These are phyloP conservation scores for Rheum nobile DNA, from an alignment of 148 eudicot genomes.

Conservation along the genomic window DNA sequence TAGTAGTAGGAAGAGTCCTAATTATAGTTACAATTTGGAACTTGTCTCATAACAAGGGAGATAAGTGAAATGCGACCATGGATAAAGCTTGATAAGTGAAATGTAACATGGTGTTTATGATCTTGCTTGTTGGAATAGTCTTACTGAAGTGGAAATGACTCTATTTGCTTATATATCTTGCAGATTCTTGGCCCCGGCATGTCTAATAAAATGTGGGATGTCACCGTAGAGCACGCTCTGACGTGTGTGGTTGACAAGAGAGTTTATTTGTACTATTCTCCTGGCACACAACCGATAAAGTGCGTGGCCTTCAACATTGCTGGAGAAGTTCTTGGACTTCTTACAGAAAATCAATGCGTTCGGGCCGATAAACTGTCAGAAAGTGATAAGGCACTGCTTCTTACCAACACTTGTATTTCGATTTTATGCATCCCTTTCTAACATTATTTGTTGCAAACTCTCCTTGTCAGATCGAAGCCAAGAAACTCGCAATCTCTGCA, in stretches of 20 bases:
- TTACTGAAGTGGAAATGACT: neutral
- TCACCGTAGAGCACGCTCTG: slow-evolving; percentile 54
- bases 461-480: slow-evolving; percentile 47
- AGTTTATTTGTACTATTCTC: slow-evolving; percentile 42
- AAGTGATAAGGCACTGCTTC: slow-evolving; percentile 48
- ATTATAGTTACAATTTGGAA: too few species aligned
- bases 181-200: slow-evolving; percentile 76
- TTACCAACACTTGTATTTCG: neutral
- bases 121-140: neutral
- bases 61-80: too few species aligned
- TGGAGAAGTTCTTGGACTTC: slow-evolving; percentile 61
- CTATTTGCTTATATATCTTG: neutral
- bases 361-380: slow-evolving; percentile 56
- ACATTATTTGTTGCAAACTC: neutral
- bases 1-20: neutral
- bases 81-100: neutral
- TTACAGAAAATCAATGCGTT: slow-evolving; percentile 43
- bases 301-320: slow-evolving; percentile 71
- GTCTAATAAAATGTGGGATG: slow-evolving; percentile 84
- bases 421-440: neutral
- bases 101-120: neutral
- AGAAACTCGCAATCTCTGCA: slow-evolving; percentile 45
- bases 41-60: too few species aligned
- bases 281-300: slow-evolving; percentile 30
- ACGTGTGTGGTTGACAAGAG: slow-evolving; percentile 51